A percentile compares a stretch with the other conserved stretches of the same genome.
phyloP scores from a whole-genome alignment of 306 rosid species.

The Dryas drummondii region DNA sequence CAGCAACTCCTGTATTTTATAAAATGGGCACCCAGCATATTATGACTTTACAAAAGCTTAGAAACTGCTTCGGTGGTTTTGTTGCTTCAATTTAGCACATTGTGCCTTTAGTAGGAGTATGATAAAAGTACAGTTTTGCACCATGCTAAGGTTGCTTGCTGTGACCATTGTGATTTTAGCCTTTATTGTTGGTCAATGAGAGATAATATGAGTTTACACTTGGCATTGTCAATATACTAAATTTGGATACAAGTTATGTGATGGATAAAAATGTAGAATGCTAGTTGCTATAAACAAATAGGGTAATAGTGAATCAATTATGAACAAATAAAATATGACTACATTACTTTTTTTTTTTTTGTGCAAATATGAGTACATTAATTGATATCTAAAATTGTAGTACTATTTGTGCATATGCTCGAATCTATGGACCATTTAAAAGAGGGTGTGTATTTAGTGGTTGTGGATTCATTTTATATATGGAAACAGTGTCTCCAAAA shows the following conservation, averaged over 20 bases:
- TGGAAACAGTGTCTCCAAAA: neutral
- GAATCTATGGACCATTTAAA: no score
- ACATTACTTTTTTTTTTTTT: neutral
- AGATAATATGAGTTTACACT: neutral
- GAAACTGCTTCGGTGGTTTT: neutral
- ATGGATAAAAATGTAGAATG: no score
- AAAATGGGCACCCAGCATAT: neutral
- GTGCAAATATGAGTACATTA: neutral
- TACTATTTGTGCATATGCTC: neutral
- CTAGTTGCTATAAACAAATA: no score
- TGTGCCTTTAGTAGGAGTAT: neutral
- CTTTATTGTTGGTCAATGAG: neutral
- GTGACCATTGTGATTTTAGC: neutral
- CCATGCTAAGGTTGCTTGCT: neutral
- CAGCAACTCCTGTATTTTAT: neutral
- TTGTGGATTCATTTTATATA: neutral
- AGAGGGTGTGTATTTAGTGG: neutral
- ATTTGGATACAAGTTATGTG: no score
- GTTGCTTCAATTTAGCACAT: conserved; percentile 2
- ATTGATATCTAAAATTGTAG: neutral
- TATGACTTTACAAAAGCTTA: neutral
- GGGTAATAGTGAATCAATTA: neutral
- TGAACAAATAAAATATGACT: neutral
- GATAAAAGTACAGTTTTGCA: conserved; percentile 3
- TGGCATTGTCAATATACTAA: neutral